Conservation (phyloP, 2,329 filamentous ascomycete species). For the Myriangium duriaei region DNA sequence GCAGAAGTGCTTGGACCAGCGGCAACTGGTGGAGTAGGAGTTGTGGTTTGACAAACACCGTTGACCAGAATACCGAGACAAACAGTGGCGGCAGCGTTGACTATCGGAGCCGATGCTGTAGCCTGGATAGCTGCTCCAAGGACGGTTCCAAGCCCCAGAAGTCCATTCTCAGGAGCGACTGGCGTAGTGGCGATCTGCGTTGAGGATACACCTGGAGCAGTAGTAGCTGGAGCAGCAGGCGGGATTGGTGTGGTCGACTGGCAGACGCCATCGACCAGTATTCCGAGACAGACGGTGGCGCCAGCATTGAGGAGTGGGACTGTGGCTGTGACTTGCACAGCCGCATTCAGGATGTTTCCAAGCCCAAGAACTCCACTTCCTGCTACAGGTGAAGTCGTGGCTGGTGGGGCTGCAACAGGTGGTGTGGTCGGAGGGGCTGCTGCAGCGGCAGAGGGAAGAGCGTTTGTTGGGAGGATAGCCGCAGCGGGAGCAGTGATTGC, state of each 20-base stretch:
- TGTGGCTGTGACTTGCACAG: conserved; percentile 2
- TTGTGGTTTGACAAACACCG: conserved; percentile 3
- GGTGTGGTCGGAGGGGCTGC: conserved; percentile 54
- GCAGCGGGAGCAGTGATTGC: background rate
- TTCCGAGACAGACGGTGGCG: conserved; percentile 6
- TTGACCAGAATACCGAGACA: conserved; percentile 7
- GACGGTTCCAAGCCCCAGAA: conserved; percentile 4
- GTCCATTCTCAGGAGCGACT: conserved; percentile 2
- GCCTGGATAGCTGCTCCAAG: conserved; percentile 3
- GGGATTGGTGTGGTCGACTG: conserved; percentile 42
- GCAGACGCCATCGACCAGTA: conserved; percentile 7
- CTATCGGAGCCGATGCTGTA: conserved; percentile 3
- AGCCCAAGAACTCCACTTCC: conserved; percentile 3
- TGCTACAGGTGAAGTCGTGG: background rate
- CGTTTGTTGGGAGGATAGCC: too few relatives aligned
- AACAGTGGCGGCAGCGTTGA: conserved; percentile 5
- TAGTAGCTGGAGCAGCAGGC: conserved; percentile 58
- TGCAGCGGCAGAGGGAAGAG: background rate
- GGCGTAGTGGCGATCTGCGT: too few relatives aligned
- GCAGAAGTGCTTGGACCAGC: background rate
- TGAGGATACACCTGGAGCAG: too few relatives aligned
- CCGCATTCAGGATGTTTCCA: background rate
- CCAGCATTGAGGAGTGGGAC: conserved; percentile 3
- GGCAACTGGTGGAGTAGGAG: background rate
- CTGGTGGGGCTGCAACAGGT: conserved; percentile 37